Evolutionary conservation across 2,329 filamentous ascomycete genomes (phyloP).

Genomic region (Fusarium anthophilum): DNA sequence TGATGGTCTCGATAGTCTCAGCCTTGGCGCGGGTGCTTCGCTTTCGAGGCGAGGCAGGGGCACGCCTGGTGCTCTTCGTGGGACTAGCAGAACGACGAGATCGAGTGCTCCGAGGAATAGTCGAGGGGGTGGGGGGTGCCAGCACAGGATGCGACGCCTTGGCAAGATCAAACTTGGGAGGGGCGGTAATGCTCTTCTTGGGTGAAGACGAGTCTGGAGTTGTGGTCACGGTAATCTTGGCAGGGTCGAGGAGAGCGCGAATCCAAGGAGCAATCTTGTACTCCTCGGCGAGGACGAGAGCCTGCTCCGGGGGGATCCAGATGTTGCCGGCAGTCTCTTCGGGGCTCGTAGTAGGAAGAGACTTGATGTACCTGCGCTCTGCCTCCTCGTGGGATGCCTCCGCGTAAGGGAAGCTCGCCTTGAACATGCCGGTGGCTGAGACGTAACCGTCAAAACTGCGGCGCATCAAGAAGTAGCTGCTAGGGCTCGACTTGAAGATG

Average conservation of each 20-base stretch:
- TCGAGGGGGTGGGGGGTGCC: conserved; percentile 60
- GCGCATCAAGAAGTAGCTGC: conserved; percentile 97
- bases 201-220: conserved; percentile 73
- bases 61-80: conserved; percentile 58
- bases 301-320: conserved; percentile 88
- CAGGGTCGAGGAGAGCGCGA: conserved; percentile 87
- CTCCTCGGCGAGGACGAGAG: conserved; percentile 83
- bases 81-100: conserved; percentile 67
- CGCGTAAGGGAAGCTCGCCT: conserved; percentile 85
- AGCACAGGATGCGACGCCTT: conserved; percentile 52
- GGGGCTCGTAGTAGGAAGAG: conserved; percentile 78
- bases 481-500: conserved; percentile 89
- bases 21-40: conserved; percentile 57
- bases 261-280: conserved; percentile 91
- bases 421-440: conserved; percentile 92
- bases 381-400: conserved; percentile 75
- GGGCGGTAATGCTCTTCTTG: conserved; percentile 79
- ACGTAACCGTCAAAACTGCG: conserved; percentile 86
- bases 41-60: conserved; percentile 64
- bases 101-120: conserved; percentile 57
- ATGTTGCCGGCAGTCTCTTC: conserved; percentile 97
- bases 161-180: conserved; percentile 78
- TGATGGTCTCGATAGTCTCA: conserved; percentile 48
- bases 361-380: conserved; percentile 87
- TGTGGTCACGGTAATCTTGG: conserved; percentile 72